Conservation (phyloP, 2,329 filamentous ascomycete genomes). For the Ceratocystis cacaofunesta region DNA sequence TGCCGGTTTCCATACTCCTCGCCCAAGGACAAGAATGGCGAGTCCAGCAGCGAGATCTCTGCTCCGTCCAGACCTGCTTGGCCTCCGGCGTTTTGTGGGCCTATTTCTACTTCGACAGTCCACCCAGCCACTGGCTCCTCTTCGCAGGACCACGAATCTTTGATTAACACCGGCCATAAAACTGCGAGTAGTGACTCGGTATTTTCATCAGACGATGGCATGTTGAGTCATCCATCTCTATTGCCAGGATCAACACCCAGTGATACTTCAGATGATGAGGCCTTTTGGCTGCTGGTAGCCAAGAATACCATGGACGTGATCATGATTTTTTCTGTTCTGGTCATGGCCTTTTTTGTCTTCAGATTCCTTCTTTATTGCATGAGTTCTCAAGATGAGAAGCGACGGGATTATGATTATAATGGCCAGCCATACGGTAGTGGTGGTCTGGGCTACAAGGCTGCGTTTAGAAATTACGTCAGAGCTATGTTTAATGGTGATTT, state of each 20-base stretch:
- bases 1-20: conserved; percentile 12
- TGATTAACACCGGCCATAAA: conserved; percentile 3
- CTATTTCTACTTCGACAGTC: neutral
- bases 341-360: neutral
- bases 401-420: neutral
- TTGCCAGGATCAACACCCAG: neutral
- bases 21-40: neutral
- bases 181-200: neutral
- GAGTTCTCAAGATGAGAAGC: neutral
- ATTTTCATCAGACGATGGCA: neutral
- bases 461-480: neutral
- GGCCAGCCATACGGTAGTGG: neutral
- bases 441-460: neutral
- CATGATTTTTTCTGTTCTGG: neutral
- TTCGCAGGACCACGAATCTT: neutral
- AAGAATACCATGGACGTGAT: neutral
- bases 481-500: neutral
- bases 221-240: neutral
- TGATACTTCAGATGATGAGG: neutral
- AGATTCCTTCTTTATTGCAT: neutral
- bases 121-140: neutral
- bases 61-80: conserved; percentile 11
- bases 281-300: neutral
- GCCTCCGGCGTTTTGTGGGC: conserved; percentile 14
- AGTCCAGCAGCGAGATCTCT: neutral